These are phyloP conservation scores for Cordyceps cicadae DNA, from an alignment of 2,329 filamentous ascomycete genomes.

Conservation along the genomic window DNA sequence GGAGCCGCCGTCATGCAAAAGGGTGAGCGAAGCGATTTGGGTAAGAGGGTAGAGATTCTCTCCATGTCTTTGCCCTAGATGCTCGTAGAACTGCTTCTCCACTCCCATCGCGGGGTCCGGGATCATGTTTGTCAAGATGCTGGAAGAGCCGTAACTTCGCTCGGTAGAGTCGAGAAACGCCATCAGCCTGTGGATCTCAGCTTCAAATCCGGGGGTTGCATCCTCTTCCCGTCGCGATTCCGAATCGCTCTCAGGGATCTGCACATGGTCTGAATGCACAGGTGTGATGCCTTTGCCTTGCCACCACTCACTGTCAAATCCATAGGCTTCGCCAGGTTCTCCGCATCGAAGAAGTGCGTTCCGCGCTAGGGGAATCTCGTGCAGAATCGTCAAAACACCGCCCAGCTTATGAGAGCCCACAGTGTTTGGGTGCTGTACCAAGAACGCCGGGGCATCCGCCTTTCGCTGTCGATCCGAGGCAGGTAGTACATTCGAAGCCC, in stretches of 20 bases:
- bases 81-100: slow-evolving; percentile 38
- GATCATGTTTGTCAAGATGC: slow-evolving; percentile 34
- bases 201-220: slow-evolving; percentile 31
- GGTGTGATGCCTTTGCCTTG: slow-evolving; percentile 43
- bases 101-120: slow-evolving; percentile 26
- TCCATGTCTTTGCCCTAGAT: slow-evolving; percentile 25
- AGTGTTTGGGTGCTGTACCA: slow-evolving; percentile 30
- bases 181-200: slow-evolving; percentile 54
- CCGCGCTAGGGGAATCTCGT: slow-evolving; percentile 50
- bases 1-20: slow-evolving; percentile 22
- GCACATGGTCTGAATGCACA: slow-evolving; percentile 21
- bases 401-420: slow-evolving; percentile 37
- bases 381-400: slow-evolving; percentile 48
- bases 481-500: slow-evolving; percentile 16
- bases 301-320: slow-evolving; percentile 54
- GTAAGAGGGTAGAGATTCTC: slow-evolving; percentile 24
- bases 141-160: slow-evolving; percentile 49
- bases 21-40: slow-evolving; percentile 23
- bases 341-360: slow-evolving; percentile 45
- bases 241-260: slow-evolving; percentile 19
- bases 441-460: slow-evolving; percentile 40
- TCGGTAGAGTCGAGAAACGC: slow-evolving; percentile 55
- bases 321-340: slow-evolving; percentile 38
- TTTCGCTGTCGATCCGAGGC: slow-evolving; percentile 37
- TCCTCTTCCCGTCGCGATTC: slow-evolving; percentile 23